Evolutionary conservation across 208 protist genomes (phyloP).

Genomic region (Acanthamoeba quina): DNA sequence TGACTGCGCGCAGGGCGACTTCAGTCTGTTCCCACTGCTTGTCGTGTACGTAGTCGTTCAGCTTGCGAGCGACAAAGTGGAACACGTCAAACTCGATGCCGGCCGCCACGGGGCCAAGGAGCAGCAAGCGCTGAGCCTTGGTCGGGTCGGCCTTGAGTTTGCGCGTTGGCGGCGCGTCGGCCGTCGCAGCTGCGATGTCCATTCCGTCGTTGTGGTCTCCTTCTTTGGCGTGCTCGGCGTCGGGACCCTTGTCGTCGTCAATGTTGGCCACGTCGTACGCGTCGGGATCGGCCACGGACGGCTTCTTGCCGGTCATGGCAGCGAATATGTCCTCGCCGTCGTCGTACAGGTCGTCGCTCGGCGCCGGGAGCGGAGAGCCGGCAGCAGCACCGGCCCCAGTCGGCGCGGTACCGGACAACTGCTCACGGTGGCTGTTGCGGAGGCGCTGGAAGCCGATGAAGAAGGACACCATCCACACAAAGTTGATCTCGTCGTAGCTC

Average conservation of each 20-base stretch:
- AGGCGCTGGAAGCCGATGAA: constrained; percentile 68
- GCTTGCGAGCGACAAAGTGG: background rate
- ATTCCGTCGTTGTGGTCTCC: background rate
- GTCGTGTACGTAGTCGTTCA: background rate
- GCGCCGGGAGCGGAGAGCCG: background rate
- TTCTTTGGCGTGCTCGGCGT: background rate
- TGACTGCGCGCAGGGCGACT: constrained; percentile 8
- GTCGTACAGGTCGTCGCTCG: background rate
- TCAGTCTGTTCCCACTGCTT: constrained; percentile 29
- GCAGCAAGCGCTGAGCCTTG: constrained; percentile 26
- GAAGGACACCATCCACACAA: constrained; percentile 58
- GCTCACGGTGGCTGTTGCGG: background rate
- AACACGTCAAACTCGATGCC: constrained; percentile 60
- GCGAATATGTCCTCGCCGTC: background rate
- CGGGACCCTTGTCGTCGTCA: background rate
- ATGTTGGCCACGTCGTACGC: background rate
- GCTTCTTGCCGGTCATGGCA: background rate
- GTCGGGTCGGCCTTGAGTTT: background rate
- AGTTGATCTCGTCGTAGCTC: constrained; percentile 40
- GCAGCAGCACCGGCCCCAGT: background rate
- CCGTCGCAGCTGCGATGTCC: background rate
- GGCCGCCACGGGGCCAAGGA: constrained; percentile 14
- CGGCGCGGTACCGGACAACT: background rate
- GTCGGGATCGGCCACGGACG: background rate
- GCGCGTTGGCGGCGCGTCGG: background rate